Evolutionary conservation across 2,329 filamentous ascomycete genomes (phyloP), one percentile per base, ranked within the genome.

Genomic region (Thelonectria discophora): DNA sequence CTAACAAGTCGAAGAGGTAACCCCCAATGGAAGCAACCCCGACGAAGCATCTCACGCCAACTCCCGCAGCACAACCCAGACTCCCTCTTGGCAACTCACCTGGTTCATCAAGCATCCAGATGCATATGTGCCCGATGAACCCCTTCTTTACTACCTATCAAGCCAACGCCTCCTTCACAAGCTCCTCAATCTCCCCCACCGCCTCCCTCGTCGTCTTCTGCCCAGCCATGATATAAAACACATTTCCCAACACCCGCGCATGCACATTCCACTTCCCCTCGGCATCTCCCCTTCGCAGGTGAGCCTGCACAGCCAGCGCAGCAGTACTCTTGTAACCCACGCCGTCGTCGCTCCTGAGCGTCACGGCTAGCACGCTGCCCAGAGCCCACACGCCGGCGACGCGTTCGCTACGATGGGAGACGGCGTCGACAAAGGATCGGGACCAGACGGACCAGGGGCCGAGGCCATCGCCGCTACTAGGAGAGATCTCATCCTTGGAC

Each of bases 321-420:
- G 79, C 81, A 12, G 76, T 78, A 63, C 82, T 84, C 59, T 77
- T 80, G 65, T 85, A 85, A 0, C 82, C 82, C 1, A 75, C 66
- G 3, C 77, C 79, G 9, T 77, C 75, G 1, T 75, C 72, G 12
- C 80, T 79, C 4, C 74, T 72, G 55, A 87, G 69, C 24, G 80
- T 81, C 39, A 96, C 88, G 0, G 90, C 89, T 11, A 95, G 79
- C 1, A 95, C 90, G 2, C 86, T 90, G 0, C 92, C 92, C 1
- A 95, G 77, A 0, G 91, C 89, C 79, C 92, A 91, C 0, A 90
- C 86, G 8, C 88, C 86, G 3, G 86, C 81, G 0, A 95, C 86
- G 0, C 79, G 76, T 0, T 77, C 64, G 2, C 81, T 80, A 18
- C 82, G 70, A 15, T 68, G 77, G 5, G 90, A 93, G 2, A 94